Evolutionary conservation across 2,329 filamentous ascomycete genomes (phyloP).

Genomic region (Botrytis deweyae): DNA sequence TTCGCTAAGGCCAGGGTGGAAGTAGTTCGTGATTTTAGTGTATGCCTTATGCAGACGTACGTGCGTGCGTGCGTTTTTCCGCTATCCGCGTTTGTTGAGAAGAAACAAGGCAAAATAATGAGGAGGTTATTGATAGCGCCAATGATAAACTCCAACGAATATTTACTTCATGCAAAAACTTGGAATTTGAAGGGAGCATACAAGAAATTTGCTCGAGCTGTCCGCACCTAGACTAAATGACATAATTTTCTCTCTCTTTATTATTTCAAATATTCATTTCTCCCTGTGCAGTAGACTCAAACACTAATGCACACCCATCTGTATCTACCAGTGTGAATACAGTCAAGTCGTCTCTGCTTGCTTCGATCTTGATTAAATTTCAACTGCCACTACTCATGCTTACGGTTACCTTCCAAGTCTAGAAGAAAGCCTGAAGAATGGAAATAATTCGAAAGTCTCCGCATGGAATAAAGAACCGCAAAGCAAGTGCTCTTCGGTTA

Average conservation of each 20-base stretch:
- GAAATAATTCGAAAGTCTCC: background rate
- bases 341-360: background rate
- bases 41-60: background rate
- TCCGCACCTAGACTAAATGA: background rate
- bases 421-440: background rate
- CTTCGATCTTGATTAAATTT: background rate
- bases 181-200: background rate
- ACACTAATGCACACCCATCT: background rate
- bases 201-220: background rate
- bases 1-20: background rate
- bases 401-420: background rate
- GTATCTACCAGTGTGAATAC: background rate
- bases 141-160: background rate
- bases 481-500: background rate
- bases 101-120: background rate
- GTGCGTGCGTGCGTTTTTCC: background rate
- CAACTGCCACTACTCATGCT: conserved; percentile 1
- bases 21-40: background rate
- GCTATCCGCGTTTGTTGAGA: background rate
- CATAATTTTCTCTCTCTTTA: background rate
- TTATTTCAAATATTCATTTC: background rate
- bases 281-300: background rate
- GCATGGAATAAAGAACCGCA: background rate
- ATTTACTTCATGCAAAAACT: background rate
- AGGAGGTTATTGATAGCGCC: background rate